Evolutionary conservation across 169 alveolate genomes (phyloP), one percentile per base, ranked within the genome.

Genomic region (Babesia ovata): DNA sequence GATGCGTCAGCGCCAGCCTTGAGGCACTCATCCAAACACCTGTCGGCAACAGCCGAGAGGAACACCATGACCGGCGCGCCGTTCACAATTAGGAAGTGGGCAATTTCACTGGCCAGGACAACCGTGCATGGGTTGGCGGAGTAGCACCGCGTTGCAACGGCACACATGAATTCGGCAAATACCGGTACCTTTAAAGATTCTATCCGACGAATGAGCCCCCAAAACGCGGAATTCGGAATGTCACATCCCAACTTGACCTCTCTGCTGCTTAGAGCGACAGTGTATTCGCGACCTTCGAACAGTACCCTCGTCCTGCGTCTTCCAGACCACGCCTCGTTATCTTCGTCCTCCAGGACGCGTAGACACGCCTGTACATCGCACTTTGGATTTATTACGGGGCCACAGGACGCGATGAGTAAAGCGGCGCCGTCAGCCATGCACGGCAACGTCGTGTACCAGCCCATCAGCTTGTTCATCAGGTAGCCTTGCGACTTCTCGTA

Each of bases 401-500:
- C 56, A 28, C 83, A 71, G 0, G 88, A 26, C 28, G 54, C 56
- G 21, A 81, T 65, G 44, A 81, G 79, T 22, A 81, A 33, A 6
- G 85, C 62, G 4, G 63, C 79, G 16, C 85, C 88, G 46, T 62
- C 66, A 4, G 79, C 56, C 76, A 81, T 71, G 36, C 22, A 21
- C 10, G 88, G 88, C 44, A 81, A 19, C 2, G 79, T 39, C 17
- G 57, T 52, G 26, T 50, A 61, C 22, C 54, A 19, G 11, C 53
- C 63, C 85, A 81, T 81, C 49, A 81, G 57, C n/a, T 73, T 36
- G 79, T 81, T 81, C 67, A 81, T 54, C 13, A 81, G 54, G 60
- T 81, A 72, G 39, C 76, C 76, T 21, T 77, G 67, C 14, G 88
- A 81, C 61, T 45, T 52, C 60, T 81, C 69, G 53, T 50, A 81